A percentile compares a stretch with the other conserved stretches of the same genome.
Conservation (phyloP, 2,329 filamentous ascomycete genomes). For the Epichloe uncinata region DNA sequence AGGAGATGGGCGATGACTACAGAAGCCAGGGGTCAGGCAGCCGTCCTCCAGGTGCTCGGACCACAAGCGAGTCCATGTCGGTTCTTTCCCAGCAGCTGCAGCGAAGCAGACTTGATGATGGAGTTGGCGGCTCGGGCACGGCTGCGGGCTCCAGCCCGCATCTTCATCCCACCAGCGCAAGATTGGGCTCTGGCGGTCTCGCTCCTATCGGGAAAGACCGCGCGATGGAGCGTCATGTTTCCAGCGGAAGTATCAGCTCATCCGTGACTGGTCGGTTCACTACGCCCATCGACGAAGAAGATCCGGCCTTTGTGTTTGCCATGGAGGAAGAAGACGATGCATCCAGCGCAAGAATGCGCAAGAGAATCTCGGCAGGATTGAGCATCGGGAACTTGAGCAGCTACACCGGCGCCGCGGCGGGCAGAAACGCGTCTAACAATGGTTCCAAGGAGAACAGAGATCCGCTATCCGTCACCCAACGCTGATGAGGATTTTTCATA, state of each 20-base stretch:
- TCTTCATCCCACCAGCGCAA: conserved; percentile 35
- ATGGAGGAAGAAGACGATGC: conserved; percentile 51
- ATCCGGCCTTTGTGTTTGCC: conserved; percentile 49
- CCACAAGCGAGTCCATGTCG: conserved; percentile 39
- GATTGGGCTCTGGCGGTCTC: conserved; percentile 25
- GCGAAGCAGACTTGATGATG: conserved; percentile 40
- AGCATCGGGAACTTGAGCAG: conserved; percentile 26
- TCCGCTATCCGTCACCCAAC: conserved; percentile 18
- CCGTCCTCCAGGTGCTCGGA: conserved; percentile 25
- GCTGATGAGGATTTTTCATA: conserved; percentile 11
- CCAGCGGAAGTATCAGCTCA: conserved; percentile 44
- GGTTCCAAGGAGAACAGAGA: conserved; percentile 18
- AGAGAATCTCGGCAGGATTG: conserved; percentile 34
- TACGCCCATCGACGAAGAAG: conserved; percentile 52
- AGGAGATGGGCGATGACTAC: conserved; percentile 31
- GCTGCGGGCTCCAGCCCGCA: conserved; percentile 31
- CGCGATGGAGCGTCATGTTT: conserved; percentile 43
- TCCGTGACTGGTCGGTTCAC: conserved; percentile 43
- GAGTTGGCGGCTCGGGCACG: conserved; percentile 10
- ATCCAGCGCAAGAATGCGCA: conserved; percentile 30
- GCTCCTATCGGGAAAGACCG: conserved; percentile 29
- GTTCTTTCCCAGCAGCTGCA: conserved; percentile 50
- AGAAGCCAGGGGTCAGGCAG: conserved; percentile 23
- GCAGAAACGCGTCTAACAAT: conserved; percentile 14
- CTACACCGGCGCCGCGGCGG: conserved; percentile 25